phyloP scores from a whole-genome alignment of 2,329 filamentous ascomycete species.

The Penicillium frequentans region DNA sequence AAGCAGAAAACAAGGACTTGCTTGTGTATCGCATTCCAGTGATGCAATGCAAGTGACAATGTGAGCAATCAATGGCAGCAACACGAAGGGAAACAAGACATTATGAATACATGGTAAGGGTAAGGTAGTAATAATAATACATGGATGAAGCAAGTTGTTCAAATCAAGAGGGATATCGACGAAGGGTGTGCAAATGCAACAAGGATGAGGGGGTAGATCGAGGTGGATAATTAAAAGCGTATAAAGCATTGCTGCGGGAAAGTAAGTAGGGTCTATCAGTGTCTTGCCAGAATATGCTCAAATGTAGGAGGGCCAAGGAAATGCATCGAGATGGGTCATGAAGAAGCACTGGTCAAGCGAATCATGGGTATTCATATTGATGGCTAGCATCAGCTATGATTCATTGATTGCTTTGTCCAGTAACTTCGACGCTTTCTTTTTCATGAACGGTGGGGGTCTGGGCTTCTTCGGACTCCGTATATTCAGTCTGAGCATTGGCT shows the following conservation, averaged over 20 bases:
- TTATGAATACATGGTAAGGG: conserved; percentile 20
- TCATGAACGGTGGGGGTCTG: not conserved
- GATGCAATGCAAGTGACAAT: not conserved
- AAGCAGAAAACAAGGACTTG: not conserved
- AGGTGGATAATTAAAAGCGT: conserved; percentile 5
- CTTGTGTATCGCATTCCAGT: not conserved
- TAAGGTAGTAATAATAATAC: conserved; percentile 19
- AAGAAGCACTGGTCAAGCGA: conserved; percentile 13
- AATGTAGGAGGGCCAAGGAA: not conserved
- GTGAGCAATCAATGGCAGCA: not conserved
- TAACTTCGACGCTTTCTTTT: not conserved
- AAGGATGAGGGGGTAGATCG: not conserved
- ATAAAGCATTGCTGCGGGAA: not conserved
- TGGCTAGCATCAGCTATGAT: conserved; percentile 1
- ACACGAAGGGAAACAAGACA: conserved; percentile 2
- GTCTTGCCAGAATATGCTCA: not conserved
- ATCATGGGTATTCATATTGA: conserved; percentile 11
- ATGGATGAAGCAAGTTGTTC: conserved; percentile 12
- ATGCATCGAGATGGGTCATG: conserved; percentile 4
- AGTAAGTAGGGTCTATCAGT: not conserved
- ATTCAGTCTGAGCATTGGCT: conserved; percentile 11
- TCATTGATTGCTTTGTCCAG: conserved; percentile 3
- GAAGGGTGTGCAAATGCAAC: not conserved
- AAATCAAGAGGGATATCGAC: conserved; percentile 11
- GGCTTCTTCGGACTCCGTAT: not conserved